phyloP scores from a whole-genome alignment of 2,329 filamentous ascomycete genomes.

The Zymoseptoria pseudotritici region DNA sequence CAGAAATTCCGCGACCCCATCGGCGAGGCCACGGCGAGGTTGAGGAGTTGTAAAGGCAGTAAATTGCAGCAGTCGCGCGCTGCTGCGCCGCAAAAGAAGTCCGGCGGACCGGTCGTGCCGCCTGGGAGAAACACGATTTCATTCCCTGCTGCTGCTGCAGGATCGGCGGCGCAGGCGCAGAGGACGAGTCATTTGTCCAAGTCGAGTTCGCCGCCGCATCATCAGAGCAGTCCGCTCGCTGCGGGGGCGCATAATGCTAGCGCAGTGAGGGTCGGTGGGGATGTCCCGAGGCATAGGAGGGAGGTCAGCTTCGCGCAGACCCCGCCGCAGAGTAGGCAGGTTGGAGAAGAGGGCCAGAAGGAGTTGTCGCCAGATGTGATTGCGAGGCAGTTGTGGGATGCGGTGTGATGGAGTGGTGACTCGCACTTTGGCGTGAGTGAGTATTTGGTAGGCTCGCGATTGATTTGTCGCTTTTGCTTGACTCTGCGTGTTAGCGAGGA shows the following conservation, averaged over 20 bases:
- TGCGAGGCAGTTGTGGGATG: conserved; percentile 20
- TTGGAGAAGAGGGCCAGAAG: conserved; percentile 7
- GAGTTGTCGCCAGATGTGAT: conserved; percentile 16
- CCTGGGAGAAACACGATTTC: conserved; percentile 19
- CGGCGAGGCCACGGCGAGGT: conserved; percentile 23
- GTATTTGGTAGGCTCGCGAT: too few relatives aligned
- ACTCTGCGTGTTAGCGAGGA: conserved; percentile 3
- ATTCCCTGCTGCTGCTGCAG: conserved; percentile 6
- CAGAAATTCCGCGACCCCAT: conserved; percentile 29
- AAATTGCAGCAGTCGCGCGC: conserved; percentile 9
- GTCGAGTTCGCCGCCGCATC: conserved; percentile 13
- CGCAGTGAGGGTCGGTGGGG: not conserved
- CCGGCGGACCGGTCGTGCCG: conserved; percentile 6
- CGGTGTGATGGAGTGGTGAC: not conserved
- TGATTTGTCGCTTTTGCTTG: too few relatives aligned
- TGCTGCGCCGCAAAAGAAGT: conserved; percentile 3
- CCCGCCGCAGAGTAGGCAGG: conserved; percentile 14
- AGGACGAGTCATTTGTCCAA: conserved; percentile 13
- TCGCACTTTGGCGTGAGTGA: not conserved
- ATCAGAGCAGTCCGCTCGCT: conserved; percentile 5
- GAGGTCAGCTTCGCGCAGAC: conserved; percentile 23
- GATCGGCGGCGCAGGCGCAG: not conserved
- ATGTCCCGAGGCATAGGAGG: conserved; percentile 9
- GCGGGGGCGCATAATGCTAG: not conserved
- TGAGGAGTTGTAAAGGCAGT: conserved; percentile 19